A percentile compares a stretch with the other conserved stretches of the same genome.
Evolutionary conservation across 257 asterid genomes (phyloP).

Genomic region (Penstemon davidsonii): DNA sequence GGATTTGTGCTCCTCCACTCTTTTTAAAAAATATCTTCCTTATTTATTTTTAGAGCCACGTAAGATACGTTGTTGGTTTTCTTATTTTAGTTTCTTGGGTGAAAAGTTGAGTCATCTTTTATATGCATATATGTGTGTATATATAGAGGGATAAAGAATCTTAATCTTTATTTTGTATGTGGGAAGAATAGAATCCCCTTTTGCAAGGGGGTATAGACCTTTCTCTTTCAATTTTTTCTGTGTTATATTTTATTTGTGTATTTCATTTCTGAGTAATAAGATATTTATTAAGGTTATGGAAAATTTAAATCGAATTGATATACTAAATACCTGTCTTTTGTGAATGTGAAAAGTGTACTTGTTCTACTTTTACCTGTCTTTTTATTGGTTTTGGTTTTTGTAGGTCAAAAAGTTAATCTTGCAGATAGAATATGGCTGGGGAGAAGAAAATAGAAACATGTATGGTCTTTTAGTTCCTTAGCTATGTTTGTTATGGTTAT

Average conservation of each 20-base stretch:
- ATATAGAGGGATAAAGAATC: conserved; percentile 27
- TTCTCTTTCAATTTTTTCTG: not conserved
- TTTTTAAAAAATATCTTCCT: conserved; percentile 25
- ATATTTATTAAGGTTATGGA: conserved; percentile 17
- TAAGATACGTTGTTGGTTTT: conserved; percentile 6
- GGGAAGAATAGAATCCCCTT: conserved; percentile 35
- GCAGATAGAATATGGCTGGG: conserved; percentile 52
- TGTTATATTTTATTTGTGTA: not conserved
- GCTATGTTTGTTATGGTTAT: not conserved
- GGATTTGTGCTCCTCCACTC: conserved; percentile 25
- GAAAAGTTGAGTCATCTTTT: conserved; percentile 19
- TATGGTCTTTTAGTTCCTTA: conserved; percentile 27
- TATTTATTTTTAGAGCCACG: conserved; percentile 31
- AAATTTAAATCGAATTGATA: conserved; percentile 9
- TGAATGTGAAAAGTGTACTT: conserved; percentile 3
- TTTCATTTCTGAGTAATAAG: conserved; percentile 11
- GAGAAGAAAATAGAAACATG: conserved; percentile 57
- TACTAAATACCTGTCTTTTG: not conserved
- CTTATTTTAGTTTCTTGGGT: conserved; percentile 14
- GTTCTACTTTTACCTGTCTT: conserved; percentile 15
- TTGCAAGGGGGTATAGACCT: conserved; percentile 31
- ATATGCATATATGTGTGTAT: conserved; percentile 10
- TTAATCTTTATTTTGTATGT: conserved; percentile 25
- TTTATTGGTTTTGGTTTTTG: conserved; percentile 18
- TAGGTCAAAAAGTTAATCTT: conserved; percentile 36